These are phyloP conservation scores for Metschnikowia gelsemii DNA, from an alignment of 805 yeast species.

Conservation along the genomic window DNA sequence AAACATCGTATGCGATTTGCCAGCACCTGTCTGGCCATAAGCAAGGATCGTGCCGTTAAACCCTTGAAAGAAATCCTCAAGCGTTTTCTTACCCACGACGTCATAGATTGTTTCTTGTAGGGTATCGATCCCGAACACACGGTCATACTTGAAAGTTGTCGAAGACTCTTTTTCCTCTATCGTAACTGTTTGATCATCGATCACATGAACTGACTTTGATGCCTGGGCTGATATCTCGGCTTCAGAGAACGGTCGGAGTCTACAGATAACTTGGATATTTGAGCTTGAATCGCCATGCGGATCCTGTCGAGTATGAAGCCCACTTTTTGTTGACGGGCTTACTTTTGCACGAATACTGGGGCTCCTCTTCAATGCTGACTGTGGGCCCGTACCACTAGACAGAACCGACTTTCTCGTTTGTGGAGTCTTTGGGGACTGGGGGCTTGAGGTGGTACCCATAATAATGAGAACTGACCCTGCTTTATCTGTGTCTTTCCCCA, in stretches of 20 bases:
- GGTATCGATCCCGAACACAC: conserved; percentile 52
- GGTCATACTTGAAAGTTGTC: conserved; percentile 58
- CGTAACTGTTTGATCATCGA: conserved; percentile 28
- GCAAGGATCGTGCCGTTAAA: conserved; percentile 76
- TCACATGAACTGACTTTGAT: conserved; percentile 17
- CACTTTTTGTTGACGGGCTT: not conserved
- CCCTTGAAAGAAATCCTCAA: conserved; percentile 71
- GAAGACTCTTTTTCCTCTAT: conserved; percentile 29
- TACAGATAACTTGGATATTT: conserved; percentile 65
- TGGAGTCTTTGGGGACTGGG: conserved; percentile 13
- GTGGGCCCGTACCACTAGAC: conserved; percentile 4
- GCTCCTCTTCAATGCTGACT: conserved; percentile 2
- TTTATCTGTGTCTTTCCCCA: too few relatives aligned
- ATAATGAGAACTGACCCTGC: too few relatives aligned
- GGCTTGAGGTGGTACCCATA: conserved; percentile 6
- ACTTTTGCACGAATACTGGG: conserved; percentile 3
- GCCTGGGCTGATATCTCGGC: conserved; percentile 28
- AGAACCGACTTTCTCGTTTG: conserved; percentile 1
- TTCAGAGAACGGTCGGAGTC: conserved; percentile 61
- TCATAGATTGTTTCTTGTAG: conserved; percentile 60
- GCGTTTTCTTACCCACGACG: conserved; percentile 57
- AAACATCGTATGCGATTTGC: conserved; percentile 76
- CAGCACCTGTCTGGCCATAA: conserved; percentile 79
- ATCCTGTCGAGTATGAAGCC: not conserved
- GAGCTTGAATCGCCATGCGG: conserved; percentile 9